Percentiles rank a stretch among this genome's conserved stretches.
Evolutionary conservation across 495 filamentous ascomycete genomes (phyloP).

Genomic region (Daldinia caldariorum): DNA sequence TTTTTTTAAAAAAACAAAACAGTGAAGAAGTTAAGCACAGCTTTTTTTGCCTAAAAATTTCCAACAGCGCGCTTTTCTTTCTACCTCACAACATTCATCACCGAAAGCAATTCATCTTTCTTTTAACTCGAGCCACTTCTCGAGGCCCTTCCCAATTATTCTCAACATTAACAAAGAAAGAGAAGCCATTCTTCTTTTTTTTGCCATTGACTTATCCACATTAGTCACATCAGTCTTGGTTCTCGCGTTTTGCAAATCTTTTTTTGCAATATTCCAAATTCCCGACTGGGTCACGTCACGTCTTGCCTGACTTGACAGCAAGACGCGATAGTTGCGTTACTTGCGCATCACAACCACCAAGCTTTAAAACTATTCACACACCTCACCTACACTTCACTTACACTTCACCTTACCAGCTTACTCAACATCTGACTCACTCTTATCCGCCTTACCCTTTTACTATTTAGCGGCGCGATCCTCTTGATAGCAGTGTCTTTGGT

Average conservation of each 20-base stretch:
- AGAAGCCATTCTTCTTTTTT: background rate
- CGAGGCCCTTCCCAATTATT: constrained; percentile 24
- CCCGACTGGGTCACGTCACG: background rate
- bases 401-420: background rate
- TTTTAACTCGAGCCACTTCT: constrained; percentile 22
- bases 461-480: background rate
- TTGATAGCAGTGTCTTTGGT: background rate
- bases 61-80: constrained; percentile 30
- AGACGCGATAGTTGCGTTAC: constrained; percentile 31
- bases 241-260: background rate
- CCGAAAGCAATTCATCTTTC: constrained; percentile 26
- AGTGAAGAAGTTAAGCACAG: constrained; percentile 10
- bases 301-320: constrained; percentile 9
- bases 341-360: constrained; percentile 9
- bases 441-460: background rate
- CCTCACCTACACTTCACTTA: constrained; percentile 1
- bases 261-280: background rate
- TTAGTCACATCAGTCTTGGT: background rate
- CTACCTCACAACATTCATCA: constrained; percentile 18
- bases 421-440: background rate
- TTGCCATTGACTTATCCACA: background rate
- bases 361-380: background rate
- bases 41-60: constrained; percentile 36
- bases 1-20: no score
- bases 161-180: constrained; percentile 30